These are phyloP conservation scores for Exophiala lecanii-corni DNA, from an alignment of 2,329 filamentous ascomycete species.

Conservation along the genomic window DNA sequence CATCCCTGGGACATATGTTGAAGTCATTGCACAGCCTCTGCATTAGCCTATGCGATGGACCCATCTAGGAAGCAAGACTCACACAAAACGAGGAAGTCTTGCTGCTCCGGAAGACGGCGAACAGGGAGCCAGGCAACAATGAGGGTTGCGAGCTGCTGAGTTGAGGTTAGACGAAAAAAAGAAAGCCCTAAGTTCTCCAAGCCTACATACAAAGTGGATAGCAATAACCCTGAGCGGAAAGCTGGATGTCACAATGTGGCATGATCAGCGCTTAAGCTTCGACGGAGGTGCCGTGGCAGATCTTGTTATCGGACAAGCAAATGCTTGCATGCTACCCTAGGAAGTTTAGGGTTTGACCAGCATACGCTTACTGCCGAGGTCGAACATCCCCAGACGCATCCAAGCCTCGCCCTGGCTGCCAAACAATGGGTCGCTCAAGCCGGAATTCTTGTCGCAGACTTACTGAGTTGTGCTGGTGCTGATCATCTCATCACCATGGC, in stretches of 20 bases:
- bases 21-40: slow-evolving; percentile 1
- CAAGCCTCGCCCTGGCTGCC: too few relatives aligned
- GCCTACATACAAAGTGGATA: too few relatives aligned
- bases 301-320: background rate
- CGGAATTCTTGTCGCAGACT: too few relatives aligned
- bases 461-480: too few relatives aligned
- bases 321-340: slow-evolving; percentile 1
- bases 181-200: too few relatives aligned
- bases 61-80: too few relatives aligned
- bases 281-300: background rate
- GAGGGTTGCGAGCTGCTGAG: background rate
- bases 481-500: too few relatives aligned
- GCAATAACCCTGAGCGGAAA: background rate
- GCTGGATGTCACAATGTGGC: background rate
- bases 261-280: background rate
- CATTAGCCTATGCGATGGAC: background rate
- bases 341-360: too few relatives aligned
- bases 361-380: too few relatives aligned
- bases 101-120: background rate
- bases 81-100: background rate
- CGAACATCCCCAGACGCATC: too few relatives aligned
- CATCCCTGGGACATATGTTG: background rate
- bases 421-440: too few relatives aligned
- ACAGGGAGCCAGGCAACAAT: background rate
- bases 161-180: background rate